A percentile compares a stretch with the other conserved stretches of the same genome.
These are phyloP conservation scores for Phytophthora hibernalis DNA, from an alignment of 352 stramenopile genomes.

Conservation along the genomic window DNA sequence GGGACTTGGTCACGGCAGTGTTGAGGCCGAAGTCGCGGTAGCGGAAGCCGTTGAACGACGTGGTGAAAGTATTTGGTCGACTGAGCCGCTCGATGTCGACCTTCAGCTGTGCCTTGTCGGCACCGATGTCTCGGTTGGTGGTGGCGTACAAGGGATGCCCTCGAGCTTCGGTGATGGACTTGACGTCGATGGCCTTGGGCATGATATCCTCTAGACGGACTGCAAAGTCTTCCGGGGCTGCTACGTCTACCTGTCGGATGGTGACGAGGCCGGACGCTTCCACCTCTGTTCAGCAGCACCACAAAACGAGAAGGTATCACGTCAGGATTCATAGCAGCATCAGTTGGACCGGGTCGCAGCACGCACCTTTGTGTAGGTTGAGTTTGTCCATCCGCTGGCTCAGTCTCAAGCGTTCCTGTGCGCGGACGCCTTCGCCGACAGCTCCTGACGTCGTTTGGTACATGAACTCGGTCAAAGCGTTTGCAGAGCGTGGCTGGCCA, in stretches of 20 bases:
- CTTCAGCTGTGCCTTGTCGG: slow-evolving; percentile 78
- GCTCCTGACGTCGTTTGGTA: slow-evolving; percentile 74
- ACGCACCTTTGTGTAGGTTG: slow-evolving; percentile 66
- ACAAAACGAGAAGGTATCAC: not conserved
- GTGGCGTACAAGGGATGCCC: slow-evolving; percentile 77
- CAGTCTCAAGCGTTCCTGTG: slow-evolving; percentile 57
- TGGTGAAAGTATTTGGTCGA: slow-evolving; percentile 79
- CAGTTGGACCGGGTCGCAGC: not conserved
- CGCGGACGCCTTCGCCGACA: slow-evolving; percentile 55
- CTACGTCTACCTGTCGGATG: slow-evolving; percentile 62
- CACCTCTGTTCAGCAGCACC: slow-evolving; percentile 52
- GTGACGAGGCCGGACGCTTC: slow-evolving; percentile 57
- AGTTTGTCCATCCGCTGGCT: slow-evolving; percentile 84
- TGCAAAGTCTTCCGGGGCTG: slow-evolving; percentile 56
- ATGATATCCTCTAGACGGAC: slow-evolving; percentile 64
- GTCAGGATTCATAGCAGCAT: not conserved
- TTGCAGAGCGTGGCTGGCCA: slow-evolving; percentile 27
- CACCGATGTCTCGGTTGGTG: slow-evolving; percentile 75
- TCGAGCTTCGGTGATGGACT: slow-evolving; percentile 65
- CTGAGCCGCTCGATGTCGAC: slow-evolving; percentile 70
- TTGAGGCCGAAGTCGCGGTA: slow-evolving; percentile 87
- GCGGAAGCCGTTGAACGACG: slow-evolving; percentile 87
- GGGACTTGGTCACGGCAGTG: slow-evolving; percentile 81
- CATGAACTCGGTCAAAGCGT: slow-evolving; percentile 75
- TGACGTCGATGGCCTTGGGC: slow-evolving; percentile 59